Conservation (phyloP, 2,329 filamentous ascomycete genomes). For the Aschersonia sp. region DNA sequence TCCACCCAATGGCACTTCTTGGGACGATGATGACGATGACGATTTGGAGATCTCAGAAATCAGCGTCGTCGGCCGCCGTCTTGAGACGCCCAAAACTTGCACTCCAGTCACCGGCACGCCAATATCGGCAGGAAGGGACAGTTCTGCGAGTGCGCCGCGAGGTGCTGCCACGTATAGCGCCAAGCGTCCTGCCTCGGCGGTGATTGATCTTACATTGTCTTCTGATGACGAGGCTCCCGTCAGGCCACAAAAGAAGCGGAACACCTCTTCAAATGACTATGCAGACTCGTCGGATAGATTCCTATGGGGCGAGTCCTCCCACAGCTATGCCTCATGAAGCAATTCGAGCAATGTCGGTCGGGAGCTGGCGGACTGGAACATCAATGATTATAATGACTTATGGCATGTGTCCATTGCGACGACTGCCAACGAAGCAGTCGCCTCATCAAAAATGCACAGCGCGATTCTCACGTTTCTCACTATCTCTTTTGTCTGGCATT, state of each 20-base stretch:
- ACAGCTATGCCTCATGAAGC: slow-evolving; percentile 5
- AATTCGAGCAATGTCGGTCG: background rate
- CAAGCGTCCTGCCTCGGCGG: slow-evolving; percentile 35
- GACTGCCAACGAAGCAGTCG: background rate
- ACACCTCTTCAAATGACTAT: slow-evolving; percentile 12
- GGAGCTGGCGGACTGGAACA: background rate
- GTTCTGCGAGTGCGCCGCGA: slow-evolving; percentile 20
- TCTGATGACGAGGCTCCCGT: slow-evolving; percentile 36
- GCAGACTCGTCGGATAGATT: slow-evolving; percentile 3
- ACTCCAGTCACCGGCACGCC: slow-evolving; percentile 23
- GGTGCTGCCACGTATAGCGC: slow-evolving; percentile 19
- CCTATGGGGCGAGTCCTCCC: slow-evolving; percentile 10
- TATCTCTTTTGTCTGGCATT: slow-evolving; percentile 2
- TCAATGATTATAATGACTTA: background rate
- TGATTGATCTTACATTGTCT: slow-evolving; percentile 46
- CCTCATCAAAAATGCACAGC: background rate
- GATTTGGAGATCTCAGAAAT: slow-evolving; percentile 34
- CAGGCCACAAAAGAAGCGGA: slow-evolving; percentile 33
- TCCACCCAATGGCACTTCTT: slow-evolving; percentile 13
- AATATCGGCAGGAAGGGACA: slow-evolving; percentile 19
- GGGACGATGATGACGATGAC: slow-evolving; percentile 31
- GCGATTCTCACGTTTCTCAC: background rate
- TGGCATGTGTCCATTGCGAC: background rate
- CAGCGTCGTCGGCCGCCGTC: slow-evolving; percentile 17
- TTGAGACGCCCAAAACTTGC: slow-evolving; percentile 21